These are phyloP conservation scores for Gamarada debralockiae DNA, from an alignment of 495 filamentous ascomycete genomes.

Conservation along the genomic window DNA sequence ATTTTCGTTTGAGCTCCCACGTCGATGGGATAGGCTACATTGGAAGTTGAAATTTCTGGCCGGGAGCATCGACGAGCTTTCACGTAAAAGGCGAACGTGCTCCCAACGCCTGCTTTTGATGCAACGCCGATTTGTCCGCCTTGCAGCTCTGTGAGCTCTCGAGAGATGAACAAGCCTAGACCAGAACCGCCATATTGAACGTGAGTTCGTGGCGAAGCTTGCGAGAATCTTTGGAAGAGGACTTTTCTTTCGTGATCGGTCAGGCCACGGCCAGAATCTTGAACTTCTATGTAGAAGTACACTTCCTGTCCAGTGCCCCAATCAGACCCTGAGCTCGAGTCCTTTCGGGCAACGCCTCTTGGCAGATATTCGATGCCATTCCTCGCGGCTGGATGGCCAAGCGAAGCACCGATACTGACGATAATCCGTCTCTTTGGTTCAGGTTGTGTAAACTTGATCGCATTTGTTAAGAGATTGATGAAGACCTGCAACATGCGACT, in stretches of 20 bases:
- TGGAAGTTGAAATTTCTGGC: no score
- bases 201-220: constrained; percentile 67
- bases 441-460: constrained; percentile 74
- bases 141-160: constrained; percentile 74
- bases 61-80: constrained; percentile 30
- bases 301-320: constrained; percentile 52
- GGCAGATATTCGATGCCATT: constrained; percentile 46
- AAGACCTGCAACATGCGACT: constrained; percentile 72
- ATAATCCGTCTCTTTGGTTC: constrained; percentile 51
- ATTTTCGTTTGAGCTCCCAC: constrained; percentile 5
- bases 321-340: constrained; percentile 50
- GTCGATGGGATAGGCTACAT: not conserved
- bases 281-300: constrained; percentile 53
- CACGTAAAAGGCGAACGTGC: constrained; percentile 80
- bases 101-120: constrained; percentile 66
- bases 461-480: constrained; percentile 73
- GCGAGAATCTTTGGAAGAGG: constrained; percentile 58
- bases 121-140: constrained; percentile 82
- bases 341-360: constrained; percentile 38
- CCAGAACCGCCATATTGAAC: constrained; percentile 80
- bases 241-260: constrained; percentile 50
- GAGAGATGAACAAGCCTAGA: constrained; percentile 77
- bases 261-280: constrained; percentile 57
- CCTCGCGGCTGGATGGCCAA: constrained; percentile 37
- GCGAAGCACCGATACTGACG: constrained; percentile 64